These are phyloP conservation scores for Aegilops tauschii DNA, from an alignment of 176 grass and related monocot species.

Conservation along the genomic window DNA sequence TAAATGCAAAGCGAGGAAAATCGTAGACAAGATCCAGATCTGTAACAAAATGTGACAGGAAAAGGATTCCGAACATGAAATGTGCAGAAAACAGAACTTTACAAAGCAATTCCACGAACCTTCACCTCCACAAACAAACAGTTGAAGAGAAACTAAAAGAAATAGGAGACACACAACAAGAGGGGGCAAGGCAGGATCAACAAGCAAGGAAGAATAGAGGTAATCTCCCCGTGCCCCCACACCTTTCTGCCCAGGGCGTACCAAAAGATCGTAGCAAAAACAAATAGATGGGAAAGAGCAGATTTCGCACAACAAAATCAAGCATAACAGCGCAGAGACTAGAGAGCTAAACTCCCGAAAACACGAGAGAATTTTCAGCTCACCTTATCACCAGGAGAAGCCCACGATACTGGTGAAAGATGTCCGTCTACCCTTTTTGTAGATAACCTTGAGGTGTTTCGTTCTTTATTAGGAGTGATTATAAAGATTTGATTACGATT, in stretches of 20 bases:
- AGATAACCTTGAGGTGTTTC: neutral
- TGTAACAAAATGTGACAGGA: conserved; percentile 3
- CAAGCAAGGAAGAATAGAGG: conserved; percentile 10
- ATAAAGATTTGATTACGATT: conserved; percentile 15
- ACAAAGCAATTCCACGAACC: conserved; percentile 1
- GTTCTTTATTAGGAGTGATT: neutral
- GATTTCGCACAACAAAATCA: neutral
- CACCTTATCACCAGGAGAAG: conserved; percentile 41
- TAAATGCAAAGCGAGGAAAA: conserved; percentile 24
- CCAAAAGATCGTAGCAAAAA: neutral
- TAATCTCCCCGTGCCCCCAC: neutral
- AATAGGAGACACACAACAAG: neutral
- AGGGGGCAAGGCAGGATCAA: conserved; percentile 9
- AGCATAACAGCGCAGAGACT: neutral
- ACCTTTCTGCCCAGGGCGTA: neutral
- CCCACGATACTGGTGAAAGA: conserved; percentile 19
- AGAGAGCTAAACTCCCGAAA: conserved; percentile 23
- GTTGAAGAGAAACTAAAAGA: neutral
- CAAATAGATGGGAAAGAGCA: neutral
- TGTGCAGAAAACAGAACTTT: conserved; percentile 1
- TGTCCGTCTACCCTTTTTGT: neutral
- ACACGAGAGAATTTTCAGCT: conserved; percentile 34
- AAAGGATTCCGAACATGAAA: conserved; percentile 31
- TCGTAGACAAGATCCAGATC: conserved; percentile 2
- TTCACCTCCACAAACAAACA: neutral